phyloP scores from a whole-genome alignment of 768 basidiomycete species.

The Tephrocybe sp. region DNA sequence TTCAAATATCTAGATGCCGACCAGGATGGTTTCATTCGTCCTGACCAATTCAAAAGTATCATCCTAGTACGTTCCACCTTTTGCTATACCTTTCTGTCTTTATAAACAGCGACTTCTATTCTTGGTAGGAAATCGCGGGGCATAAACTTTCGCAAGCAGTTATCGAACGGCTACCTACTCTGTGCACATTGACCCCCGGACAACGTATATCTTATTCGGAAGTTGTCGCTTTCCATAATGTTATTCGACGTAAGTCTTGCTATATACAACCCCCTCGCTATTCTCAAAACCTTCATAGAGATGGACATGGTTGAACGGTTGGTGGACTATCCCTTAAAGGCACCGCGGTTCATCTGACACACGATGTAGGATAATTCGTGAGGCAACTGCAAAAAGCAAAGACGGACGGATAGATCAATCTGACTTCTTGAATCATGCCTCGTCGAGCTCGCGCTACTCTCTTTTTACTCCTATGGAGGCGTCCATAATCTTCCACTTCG shows the following conservation, averaged over 20 bases:
- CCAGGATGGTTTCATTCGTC: constrained; percentile 89
- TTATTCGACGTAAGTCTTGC: constrained; percentile 68
- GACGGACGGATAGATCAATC: constrained; percentile 94
- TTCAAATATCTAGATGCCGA: constrained; percentile 90
- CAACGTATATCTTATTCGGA: constrained; percentile 95
- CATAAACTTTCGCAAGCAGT: constrained; percentile 96
- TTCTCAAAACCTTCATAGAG: constrained; percentile 42
- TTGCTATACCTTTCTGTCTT: neutral
- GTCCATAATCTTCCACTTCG: constrained; percentile 98
- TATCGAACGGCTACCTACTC: constrained; percentile 86
- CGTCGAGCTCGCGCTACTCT: constrained; percentile 85
- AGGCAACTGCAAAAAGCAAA: constrained; percentile 85
- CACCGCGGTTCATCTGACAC: constrained; percentile 8
- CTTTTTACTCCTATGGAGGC: constrained; percentile 98
- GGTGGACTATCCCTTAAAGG: constrained; percentile 14
- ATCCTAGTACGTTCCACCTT: constrained; percentile 66
- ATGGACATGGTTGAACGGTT: constrained; percentile 97
- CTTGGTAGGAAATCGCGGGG: constrained; percentile 81
- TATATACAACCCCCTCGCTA: neutral
- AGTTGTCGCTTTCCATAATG: constrained; percentile 96
- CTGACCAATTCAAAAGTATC: constrained; percentile 93
- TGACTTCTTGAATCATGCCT: constrained; percentile 92
- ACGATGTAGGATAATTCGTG: constrained; percentile 74
- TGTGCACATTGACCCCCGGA: constrained; percentile 86
- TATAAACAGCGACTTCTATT: constrained; percentile 3